Percentiles rank a stretch among this genome's conserved stretches.
Evolutionary conservation across 257 asterid genomes (phyloP).

Genomic region (Ligustrum vulgare): DNA sequence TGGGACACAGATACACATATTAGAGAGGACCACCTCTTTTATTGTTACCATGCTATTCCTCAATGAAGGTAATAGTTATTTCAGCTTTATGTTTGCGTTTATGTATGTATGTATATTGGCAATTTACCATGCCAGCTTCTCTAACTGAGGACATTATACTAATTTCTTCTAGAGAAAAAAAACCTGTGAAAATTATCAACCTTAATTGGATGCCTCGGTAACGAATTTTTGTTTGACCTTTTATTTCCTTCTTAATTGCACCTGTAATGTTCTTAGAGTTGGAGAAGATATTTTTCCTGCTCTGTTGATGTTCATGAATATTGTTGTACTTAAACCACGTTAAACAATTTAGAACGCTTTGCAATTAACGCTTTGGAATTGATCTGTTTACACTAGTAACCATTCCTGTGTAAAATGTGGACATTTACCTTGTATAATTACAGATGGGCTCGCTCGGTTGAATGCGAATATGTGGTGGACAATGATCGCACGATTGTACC

Average conservation of each 20-base stretch:
- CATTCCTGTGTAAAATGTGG: not conserved
- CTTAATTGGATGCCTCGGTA: not conserved
- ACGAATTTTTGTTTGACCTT: not conserved
- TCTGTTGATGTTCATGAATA: not conserved
- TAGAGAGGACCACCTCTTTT: not conserved
- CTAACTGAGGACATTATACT: not conserved
- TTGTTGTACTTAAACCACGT: not conserved
- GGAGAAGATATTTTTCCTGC: not conserved
- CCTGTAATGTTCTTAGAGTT: not conserved
- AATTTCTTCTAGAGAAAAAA: not conserved
- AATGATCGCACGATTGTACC: conserved; percentile 73
- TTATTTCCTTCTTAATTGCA: not conserved
- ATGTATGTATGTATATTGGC: not conserved
- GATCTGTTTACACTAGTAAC: not conserved
- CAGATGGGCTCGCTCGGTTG: conserved; percentile 46
- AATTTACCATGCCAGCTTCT: not conserved
- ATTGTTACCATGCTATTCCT: not conserved
- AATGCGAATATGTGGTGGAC: conserved; percentile 38
- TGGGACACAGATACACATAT: not conserved
- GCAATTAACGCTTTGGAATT: not conserved
- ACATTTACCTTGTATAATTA: not conserved
- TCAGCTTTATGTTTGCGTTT: not conserved
- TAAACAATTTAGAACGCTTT: not conserved
- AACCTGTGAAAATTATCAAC: not conserved
- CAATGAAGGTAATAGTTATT: not conserved